Conservation (phyloP, 495 filamentous ascomycete species). For the Cryomyces minteri region DNA sequence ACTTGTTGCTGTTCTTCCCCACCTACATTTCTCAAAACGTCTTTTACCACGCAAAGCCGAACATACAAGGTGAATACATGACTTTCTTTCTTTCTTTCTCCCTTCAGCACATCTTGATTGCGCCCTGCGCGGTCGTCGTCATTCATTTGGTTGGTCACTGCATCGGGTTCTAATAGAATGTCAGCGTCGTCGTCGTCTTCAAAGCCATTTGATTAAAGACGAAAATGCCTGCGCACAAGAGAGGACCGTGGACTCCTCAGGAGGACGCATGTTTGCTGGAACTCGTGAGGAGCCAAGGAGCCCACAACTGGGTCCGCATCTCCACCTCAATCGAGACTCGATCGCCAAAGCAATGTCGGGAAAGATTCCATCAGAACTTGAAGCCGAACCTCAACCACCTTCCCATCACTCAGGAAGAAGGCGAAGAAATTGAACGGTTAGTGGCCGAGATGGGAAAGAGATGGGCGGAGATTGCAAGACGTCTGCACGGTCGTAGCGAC, state of each 20-base stretch:
- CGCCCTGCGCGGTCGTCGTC: no score
- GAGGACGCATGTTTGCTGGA: constrained; percentile 59
- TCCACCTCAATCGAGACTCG: constrained; percentile 56
- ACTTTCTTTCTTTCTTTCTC: no score
- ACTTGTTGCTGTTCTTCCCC: no score
- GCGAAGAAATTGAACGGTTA: constrained; percentile 59
- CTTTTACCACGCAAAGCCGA: no score
- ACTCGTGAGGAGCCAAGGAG: constrained; percentile 58
- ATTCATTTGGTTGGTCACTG: no score
- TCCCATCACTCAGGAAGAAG: constrained; percentile 85
- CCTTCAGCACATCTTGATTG: no score
- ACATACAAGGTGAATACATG: no score
- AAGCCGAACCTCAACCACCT: constrained; percentile 81
- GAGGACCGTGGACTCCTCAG: constrained; percentile 75
- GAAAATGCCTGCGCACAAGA: constrained; percentile 35
- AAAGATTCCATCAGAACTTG: constrained; percentile 89
- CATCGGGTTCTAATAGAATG: no score
- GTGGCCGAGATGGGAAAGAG: constrained; percentile 71
- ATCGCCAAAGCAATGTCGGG: constrained; percentile 88
- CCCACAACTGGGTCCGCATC: constrained; percentile 87
- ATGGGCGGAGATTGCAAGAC: constrained; percentile 89
- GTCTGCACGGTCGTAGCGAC: constrained; percentile 76
- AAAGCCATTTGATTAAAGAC: neutral
- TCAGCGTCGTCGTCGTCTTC: no score
- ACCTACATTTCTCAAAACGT: no score